These are phyloP conservation scores for Zygoascus ofunaensis DNA, from an alignment of 805 yeast genomes.

Conservation along the genomic window DNA sequence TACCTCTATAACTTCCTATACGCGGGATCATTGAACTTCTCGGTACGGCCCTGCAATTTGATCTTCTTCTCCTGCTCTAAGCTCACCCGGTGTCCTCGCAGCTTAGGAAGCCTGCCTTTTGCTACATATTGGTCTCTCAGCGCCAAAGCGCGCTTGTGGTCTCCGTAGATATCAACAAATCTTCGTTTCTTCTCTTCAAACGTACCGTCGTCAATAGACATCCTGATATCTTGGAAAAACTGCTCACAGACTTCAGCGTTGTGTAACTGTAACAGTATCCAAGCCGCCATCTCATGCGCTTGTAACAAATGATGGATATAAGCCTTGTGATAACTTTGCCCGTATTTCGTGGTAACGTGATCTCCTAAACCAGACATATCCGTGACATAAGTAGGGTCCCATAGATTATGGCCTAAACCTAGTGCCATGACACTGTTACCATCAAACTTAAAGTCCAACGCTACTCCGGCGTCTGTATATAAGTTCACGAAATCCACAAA, in stretches of 20 bases:
- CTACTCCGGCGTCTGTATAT: slow-evolving; percentile 32
- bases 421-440: not conserved
- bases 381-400: slow-evolving; percentile 24
- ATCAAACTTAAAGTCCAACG: slow-evolving; percentile 23
- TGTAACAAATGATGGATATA: slow-evolving; percentile 35
- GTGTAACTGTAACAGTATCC: slow-evolving; percentile 34
- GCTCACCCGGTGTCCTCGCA: slow-evolving; percentile 16
- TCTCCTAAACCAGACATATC: slow-evolving; percentile 26
- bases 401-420: slow-evolving; percentile 23
- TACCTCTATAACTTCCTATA: slow-evolving; percentile 13
- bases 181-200: slow-evolving; percentile 20
- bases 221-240: slow-evolving; percentile 27
- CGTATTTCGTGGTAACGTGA: slow-evolving; percentile 13
- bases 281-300: slow-evolving; percentile 37
- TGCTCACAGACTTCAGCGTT: slow-evolving; percentile 24
- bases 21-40: slow-evolving; percentile 14
- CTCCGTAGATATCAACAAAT: slow-evolving; percentile 19
- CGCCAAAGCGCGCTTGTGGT: slow-evolving; percentile 2
- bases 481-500: slow-evolving; percentile 23
- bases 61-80: slow-evolving; percentile 12
- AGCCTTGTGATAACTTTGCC: slow-evolving; percentile 28
- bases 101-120: slow-evolving; percentile 14
- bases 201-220: slow-evolving; percentile 23
- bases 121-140: no score
- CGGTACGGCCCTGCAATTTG: slow-evolving; percentile 8